Evolutionary conservation across 73 alveolate genomes (phyloP), one percentile per base, ranked within the genome.

Genomic region (Stentor roeselii): DNA sequence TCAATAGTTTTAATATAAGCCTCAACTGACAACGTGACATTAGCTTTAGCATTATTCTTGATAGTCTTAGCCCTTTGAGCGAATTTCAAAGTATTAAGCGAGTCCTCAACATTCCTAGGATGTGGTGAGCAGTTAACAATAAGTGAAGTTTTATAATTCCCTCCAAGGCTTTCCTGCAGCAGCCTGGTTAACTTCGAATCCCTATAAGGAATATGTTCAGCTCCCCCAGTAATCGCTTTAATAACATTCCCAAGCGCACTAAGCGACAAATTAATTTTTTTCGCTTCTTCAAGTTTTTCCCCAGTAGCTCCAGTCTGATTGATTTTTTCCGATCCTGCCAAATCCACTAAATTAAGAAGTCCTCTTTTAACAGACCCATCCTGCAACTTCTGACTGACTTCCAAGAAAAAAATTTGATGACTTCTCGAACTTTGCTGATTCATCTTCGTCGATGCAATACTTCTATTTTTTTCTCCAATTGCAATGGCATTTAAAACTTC

Each of bases 311-410:
- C 96, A 0, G 98, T 90, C 86, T 92, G 93, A 32, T 96, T 91
- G 3, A 95, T 94, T 75, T 95, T 93, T 86, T 95, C 99, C 75
- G 97, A 89, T 37, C 99, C 99, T 3, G 99, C 99, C 78, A 95
- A 88, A 90, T 95, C 99, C 31, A 95, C 99, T 76, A 95, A 82
- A 80, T 95, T 93, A 34, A 95, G 78, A 59, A 87, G 92, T 75
- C 99, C 99, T 77, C 90, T 95, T 75, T 92, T 89, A 76, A 83
- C 95, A 34, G 94, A 78, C 50, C 89, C 95, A 78, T 92, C 89
- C 0, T 92, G 88, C 40, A 78, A 84, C 50, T 83, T 90, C 36
- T 92, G 59, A 32, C 82, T 86, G 3, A 92, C 86, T 59, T 90
- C 94, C 2, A 90, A 60, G 82, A 90, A 90, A 39, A 89, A 92